phyloP scores from a whole-genome alignment of 139 green algal species.

The Penium margaritaceum region DNA sequence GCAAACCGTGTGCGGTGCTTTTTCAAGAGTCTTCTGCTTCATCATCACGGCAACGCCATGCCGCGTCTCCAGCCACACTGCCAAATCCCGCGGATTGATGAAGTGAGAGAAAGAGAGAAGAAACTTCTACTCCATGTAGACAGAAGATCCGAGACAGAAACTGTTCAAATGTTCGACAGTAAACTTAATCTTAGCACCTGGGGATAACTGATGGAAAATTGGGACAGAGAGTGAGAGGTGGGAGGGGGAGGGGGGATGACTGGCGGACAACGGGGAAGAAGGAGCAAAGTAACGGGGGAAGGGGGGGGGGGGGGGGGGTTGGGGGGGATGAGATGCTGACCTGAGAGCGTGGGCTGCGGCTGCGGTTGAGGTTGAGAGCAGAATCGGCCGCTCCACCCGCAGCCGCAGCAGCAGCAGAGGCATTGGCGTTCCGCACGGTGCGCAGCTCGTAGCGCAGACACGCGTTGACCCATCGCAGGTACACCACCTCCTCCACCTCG shows the following conservation, averaged over 20 bases:
- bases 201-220: too few relatives aligned
- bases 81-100: too few relatives aligned
- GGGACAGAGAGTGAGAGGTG: not conserved
- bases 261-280: not conserved
- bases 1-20: too few relatives aligned
- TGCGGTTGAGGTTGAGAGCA: slow-evolving; percentile 33
- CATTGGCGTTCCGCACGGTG: slow-evolving; percentile 26
- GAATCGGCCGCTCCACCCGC: not conserved
- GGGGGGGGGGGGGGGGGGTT: too few relatives aligned
- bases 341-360: slow-evolving; percentile 28
- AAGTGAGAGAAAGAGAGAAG: too few relatives aligned
- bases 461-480: slow-evolving; percentile 48
- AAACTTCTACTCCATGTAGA: too few relatives aligned
- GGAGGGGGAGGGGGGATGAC: not conserved
- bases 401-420: not conserved
- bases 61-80: too few relatives aligned
- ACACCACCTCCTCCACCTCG: slow-evolving; percentile 49
- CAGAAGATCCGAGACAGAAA: too few relatives aligned
- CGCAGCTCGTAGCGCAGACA: slow-evolving; percentile 45
- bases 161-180: too few relatives aligned
- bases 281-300: not conserved
- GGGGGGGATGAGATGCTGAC: not conserved
- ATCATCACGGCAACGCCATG: too few relatives aligned
- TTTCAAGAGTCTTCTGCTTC: too few relatives aligned
- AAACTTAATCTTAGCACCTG: too few relatives aligned